These are phyloP conservation scores for Lyophyllum shimeji DNA, from an alignment of 768 basidiomycete genomes.

Conservation along the genomic window DNA sequence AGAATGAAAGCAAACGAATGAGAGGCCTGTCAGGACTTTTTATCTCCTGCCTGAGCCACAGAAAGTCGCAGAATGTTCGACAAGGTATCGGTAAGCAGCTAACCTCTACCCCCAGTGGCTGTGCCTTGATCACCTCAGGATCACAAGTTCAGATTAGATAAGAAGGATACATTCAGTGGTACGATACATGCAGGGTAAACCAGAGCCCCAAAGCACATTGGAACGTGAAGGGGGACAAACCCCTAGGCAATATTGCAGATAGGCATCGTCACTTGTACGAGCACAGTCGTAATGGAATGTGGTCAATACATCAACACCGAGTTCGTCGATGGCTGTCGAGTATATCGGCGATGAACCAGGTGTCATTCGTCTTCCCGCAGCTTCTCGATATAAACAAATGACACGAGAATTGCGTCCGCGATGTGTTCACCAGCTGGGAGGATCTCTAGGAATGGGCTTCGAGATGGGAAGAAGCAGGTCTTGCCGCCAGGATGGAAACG, in stretches of 20 bases:
- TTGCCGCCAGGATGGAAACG: conserved; percentile 17
- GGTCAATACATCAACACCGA: too few species aligned
- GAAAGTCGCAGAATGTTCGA: conserved; percentile 17
- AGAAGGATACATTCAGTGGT: neutral
- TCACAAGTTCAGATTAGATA: too few species aligned
- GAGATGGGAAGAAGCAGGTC: conserved; percentile 9
- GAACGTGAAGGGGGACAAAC: too few species aligned
- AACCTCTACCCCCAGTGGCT: neutral
- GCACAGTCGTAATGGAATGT: neutral
- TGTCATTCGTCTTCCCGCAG: conserved; percentile 23
- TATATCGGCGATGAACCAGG: neutral
- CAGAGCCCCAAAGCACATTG: too few species aligned
- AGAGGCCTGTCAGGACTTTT: neutral
- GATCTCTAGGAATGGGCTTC: conserved; percentile 25
- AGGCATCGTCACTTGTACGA: too few species aligned
- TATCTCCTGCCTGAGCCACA: conserved; percentile 2
- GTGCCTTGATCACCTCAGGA: neutral
- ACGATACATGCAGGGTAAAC: neutral
- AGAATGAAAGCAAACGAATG: neutral
- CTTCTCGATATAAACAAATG: conserved; percentile 31
- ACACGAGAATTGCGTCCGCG: conserved; percentile 28
- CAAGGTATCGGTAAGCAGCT: neutral
- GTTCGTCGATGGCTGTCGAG: neutral
- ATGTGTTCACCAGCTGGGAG: conserved; percentile 27
- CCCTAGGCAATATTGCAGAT: too few species aligned